phyloP scores from a whole-genome alignment of 2,329 filamentous ascomycete genomes.

The Aureobasidium sp. region DNA sequence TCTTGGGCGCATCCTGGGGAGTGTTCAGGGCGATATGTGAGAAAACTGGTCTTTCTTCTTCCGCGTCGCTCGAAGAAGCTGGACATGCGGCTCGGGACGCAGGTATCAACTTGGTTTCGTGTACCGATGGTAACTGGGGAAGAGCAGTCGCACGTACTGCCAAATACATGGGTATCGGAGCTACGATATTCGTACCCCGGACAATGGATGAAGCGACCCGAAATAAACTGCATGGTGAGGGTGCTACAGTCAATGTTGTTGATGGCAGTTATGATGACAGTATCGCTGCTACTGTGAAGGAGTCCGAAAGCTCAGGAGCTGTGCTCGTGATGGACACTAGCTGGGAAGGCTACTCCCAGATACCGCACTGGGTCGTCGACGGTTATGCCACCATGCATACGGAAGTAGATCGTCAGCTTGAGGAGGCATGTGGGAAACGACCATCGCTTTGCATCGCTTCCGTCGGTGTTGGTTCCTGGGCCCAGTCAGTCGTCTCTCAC shows the following conservation, averaged over 20 bases:
- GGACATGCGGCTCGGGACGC: conserved; percentile 14
- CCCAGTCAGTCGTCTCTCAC: conserved; percentile 58
- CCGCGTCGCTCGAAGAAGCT: background rate
- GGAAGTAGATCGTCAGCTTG: conserved; percentile 57
- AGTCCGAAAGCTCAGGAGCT: conserved; percentile 31
- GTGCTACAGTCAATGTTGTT: conserved; percentile 47
- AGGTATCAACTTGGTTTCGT: conserved; percentile 47
- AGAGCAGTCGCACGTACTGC: conserved; percentile 64
- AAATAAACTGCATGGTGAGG: conserved; percentile 51
- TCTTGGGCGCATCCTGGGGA: conserved; percentile 70
- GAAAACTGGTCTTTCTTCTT: background rate
- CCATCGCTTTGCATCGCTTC: conserved; percentile 49
- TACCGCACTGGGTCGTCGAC: conserved; percentile 67
- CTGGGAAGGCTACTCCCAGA: conserved; percentile 55
- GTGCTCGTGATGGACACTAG: conserved; percentile 61
- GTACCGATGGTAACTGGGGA: conserved; percentile 71
- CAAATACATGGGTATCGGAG: conserved; percentile 45
- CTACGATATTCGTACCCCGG: conserved; percentile 54
- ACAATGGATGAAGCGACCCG: conserved; percentile 48
- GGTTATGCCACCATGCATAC: conserved; percentile 65
- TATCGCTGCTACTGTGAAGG: conserved; percentile 42
- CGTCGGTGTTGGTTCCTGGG: conserved; percentile 64
- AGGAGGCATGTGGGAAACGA: conserved; percentile 20
- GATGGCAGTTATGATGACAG: conserved; percentile 56
- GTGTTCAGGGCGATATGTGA: conserved; percentile 46